Base-by-base conservation (phyloP, 2,329 filamentous ascomycete species). In the Verticillium longisporum region DNA sequence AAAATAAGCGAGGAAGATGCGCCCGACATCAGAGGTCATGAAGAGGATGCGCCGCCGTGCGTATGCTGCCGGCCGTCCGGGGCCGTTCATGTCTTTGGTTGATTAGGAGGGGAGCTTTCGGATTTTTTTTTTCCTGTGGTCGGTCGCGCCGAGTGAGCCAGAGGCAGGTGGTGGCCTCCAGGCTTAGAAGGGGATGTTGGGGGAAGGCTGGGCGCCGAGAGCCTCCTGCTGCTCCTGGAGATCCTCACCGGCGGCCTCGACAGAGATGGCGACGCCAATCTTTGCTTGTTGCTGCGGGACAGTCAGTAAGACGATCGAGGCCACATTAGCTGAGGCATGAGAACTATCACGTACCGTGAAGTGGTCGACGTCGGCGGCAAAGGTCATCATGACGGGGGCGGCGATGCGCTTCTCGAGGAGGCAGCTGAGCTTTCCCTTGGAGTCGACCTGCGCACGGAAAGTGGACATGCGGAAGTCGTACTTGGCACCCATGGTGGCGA, bases 401-500 rank as follows among this genome's bases (percentile, higher is more conserved):
- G 92, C 92, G 71, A 99, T 91, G 72, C 92, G 89, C 87, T 97
- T 98, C 83, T 99, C 95, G 68, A 98, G 80, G 71, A 97, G 79
- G 73, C 92, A 95, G 77, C 90, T 91, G 64, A 99, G 83, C 81
- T 96, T 97, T 75, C 95, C 95, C 74, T 91, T 88, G 71, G 92
- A 96, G 79, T 99, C 95, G 69, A 98, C 85, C 80, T 99, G 95
- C 55, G 94, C 95, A 67, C 94, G 88, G 87, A 97, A 97, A 58
- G 92, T 95, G 60, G 91, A 95, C 79, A 92, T 91, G 72, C 91
- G 87, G 86, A 99, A 99, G 75, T 97, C 94, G 79, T 99, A 99
- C 80, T 99, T 99, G 74, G 92, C 91, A 71, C 94, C 95, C 70
- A 98, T 84, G 60, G 93, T 92, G 60, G 96, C 93, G 64, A 91